Conservation (phyloP, 2,329 filamentous ascomycete species). For the Fonsecaea monophora region DNA sequence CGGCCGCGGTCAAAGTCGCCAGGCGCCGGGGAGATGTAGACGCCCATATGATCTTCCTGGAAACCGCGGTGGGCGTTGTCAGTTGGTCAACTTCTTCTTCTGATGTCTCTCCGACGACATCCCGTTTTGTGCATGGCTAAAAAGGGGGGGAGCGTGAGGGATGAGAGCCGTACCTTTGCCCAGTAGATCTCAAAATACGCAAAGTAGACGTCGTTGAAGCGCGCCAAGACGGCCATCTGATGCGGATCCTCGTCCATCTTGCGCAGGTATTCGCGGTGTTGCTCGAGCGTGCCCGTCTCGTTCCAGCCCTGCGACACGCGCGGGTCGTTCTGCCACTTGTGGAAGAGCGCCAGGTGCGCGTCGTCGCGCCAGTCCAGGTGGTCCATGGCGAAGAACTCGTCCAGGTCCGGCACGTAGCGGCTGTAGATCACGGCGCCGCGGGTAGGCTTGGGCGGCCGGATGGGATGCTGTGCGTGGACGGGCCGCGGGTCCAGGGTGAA, state of each 20-base stretch:
- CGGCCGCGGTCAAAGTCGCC: slow-evolving; percentile 65
- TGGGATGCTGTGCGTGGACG: slow-evolving; percentile 71
- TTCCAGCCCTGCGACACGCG: slow-evolving; percentile 82
- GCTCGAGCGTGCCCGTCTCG: slow-evolving; percentile 75
- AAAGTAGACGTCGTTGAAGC: slow-evolving; percentile 73
- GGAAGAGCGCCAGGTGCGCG: slow-evolving; percentile 73
- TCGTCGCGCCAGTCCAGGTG: slow-evolving; percentile 70
- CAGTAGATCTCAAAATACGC: slow-evolving; percentile 84
- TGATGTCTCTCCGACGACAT: too few species aligned
- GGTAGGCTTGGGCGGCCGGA: slow-evolving; percentile 73
- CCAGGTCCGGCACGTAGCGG: slow-evolving; percentile 76
- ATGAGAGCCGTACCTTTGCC: slow-evolving; percentile 71
- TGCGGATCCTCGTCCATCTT: slow-evolving; percentile 74
- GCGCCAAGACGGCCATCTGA: slow-evolving; percentile 71
- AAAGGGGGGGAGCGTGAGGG: too few species aligned
- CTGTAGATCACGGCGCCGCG: slow-evolving; percentile 77
- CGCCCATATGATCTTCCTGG: too few species aligned
- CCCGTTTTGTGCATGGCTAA: too few species aligned
- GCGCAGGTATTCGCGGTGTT: slow-evolving; percentile 75
- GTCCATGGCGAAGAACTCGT: slow-evolving; percentile 79
- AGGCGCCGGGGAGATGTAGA: slow-evolving; percentile 58
- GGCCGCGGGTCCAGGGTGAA: slow-evolving; percentile 55
- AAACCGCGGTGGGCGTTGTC: too few species aligned
- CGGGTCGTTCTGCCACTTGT: slow-evolving; percentile 83
- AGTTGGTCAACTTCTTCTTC: too few species aligned